A percentile compares a stretch with the other conserved stretches of the same genome.
phyloP scores from a whole-genome alignment of 192 early-diverging fungal species.

The Obelidium mucronatum region DNA sequence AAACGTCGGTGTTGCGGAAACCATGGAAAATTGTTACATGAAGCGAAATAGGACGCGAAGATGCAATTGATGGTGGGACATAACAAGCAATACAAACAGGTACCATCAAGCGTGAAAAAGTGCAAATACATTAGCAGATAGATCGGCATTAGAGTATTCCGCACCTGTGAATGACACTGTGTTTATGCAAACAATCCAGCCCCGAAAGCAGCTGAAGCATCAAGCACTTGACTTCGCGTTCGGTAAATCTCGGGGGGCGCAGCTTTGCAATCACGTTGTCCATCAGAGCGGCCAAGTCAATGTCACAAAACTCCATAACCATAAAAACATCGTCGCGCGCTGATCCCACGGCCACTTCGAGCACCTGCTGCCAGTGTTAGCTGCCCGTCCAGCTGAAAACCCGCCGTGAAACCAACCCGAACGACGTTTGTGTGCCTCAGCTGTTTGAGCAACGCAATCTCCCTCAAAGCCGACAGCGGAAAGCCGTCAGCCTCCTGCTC shows the following conservation, averaged over 20 bases:
- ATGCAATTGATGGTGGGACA: not conserved
- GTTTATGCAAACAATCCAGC: slow-evolving; percentile 83
- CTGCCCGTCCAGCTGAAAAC: slow-evolving; percentile 48
- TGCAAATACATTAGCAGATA: not conserved
- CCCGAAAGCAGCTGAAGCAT: slow-evolving; percentile 91
- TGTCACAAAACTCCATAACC: slow-evolving; percentile 90
- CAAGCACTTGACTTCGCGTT: slow-evolving; percentile 78
- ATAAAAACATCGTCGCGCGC: slow-evolving; percentile 79
- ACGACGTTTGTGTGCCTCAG: slow-evolving; percentile 81
- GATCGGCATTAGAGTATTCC: not conserved
- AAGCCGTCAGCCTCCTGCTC: slow-evolving; percentile 62
- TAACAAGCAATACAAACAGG: not conserved
- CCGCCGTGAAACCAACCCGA: slow-evolving; percentile 67
- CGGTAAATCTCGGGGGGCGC: slow-evolving; percentile 1
- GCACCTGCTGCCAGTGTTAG: not conserved
- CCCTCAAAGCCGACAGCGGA: slow-evolving; percentile 76
- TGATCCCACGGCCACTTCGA: not conserved
- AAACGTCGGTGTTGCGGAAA: too few species aligned
- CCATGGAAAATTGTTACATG: not conserved
- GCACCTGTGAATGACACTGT: slow-evolving; percentile 80
- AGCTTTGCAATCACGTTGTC: slow-evolving; percentile 45
- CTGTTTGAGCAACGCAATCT: slow-evolving; percentile 72
- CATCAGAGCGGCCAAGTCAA: slow-evolving; percentile 66
- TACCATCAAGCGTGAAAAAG: not conserved
- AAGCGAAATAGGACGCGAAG: not conserved